These are phyloP conservation scores for Hyparrhenia diplandra DNA, from an alignment of 176 grass and related monocot species.

Conservation along the genomic window DNA sequence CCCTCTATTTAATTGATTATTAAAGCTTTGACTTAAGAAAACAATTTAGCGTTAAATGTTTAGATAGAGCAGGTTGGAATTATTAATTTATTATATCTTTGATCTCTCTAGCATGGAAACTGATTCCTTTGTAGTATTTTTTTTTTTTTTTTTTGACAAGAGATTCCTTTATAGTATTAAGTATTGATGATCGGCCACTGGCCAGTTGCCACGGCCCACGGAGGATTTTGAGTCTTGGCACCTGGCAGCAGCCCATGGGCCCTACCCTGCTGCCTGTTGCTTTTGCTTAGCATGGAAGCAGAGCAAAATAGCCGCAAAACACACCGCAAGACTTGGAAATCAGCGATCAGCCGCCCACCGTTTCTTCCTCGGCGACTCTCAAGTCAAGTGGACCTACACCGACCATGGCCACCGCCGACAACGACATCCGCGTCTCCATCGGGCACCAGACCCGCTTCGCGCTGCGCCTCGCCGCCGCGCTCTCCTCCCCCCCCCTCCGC, in stretches of 20 bases:
- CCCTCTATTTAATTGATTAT: background rate
- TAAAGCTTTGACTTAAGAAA: background rate
- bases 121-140: too few relatives aligned
- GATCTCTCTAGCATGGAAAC: background rate
- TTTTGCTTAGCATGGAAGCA: background rate
- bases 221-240: background rate
- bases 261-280: background rate
- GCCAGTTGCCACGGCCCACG: background rate
- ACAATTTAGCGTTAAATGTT: background rate
- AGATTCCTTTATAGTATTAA: too few relatives aligned
- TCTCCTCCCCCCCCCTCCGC: slow-evolving; percentile 13
- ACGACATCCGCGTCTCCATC: slow-evolving; percentile 65
- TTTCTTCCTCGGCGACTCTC: background rate
- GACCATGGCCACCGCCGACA: slow-evolving; percentile 49
- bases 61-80: background rate
- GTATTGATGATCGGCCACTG: background rate
- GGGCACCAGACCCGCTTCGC: slow-evolving; percentile 62
- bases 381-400: background rate
- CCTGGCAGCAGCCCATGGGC: background rate
- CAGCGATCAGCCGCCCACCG: background rate
- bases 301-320: background rate
- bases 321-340: background rate
- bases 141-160: too few relatives aligned
- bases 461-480: slow-evolving; percentile 49
- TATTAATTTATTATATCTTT: background rate